Percentiles rank a stretch among this genome's conserved stretches.
These are phyloP conservation scores for Mortierella sp. DNA, from an alignment of 371 early-diverging fungal species.

Conservation along the genomic window DNA sequence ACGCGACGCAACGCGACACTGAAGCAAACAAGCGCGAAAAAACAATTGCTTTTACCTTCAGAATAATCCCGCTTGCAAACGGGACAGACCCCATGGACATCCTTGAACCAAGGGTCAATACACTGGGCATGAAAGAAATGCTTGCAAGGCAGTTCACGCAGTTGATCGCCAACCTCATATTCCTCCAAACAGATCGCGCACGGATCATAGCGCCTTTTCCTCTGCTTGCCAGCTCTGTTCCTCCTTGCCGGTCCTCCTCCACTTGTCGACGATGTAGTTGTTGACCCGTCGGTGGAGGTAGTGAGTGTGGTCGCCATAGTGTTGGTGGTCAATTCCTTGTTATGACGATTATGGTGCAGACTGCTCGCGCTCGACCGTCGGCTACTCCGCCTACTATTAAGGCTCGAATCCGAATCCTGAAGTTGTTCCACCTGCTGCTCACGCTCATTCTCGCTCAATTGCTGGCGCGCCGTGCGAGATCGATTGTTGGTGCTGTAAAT, in stretches of 20 bases:
- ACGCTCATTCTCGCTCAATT: not conserved
- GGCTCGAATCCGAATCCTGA: constrained; percentile 1
- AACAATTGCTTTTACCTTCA: constrained; percentile 30
- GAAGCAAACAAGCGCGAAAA: not conserved
- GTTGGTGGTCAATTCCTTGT: constrained; percentile 14
- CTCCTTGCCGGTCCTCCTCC: not conserved
- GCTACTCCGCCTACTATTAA: not conserved
- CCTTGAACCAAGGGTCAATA: constrained; percentile 78
- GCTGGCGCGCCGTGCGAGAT: not conserved
- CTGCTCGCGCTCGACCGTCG: not conserved
- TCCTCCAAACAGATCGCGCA: constrained; percentile 81
- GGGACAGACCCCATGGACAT: constrained; percentile 66
- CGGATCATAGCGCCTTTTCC: constrained; percentile 47
- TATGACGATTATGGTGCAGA: not conserved
- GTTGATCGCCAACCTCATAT: constrained; percentile 65
- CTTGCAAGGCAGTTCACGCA: constrained; percentile 73
- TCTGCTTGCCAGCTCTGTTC: not conserved
- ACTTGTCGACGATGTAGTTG: not conserved
- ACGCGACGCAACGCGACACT: not conserved
- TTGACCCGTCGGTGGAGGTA: not conserved
- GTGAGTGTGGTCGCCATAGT: constrained; percentile 13
- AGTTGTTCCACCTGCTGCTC: constrained; percentile 21
- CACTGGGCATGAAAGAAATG: constrained; percentile 80
- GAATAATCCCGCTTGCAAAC: constrained; percentile 66
- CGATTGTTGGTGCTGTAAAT: not conserved